These are phyloP conservation scores for Candida easanensis DNA, from an alignment of 805 yeast genomes.

Conservation along the genomic window DNA sequence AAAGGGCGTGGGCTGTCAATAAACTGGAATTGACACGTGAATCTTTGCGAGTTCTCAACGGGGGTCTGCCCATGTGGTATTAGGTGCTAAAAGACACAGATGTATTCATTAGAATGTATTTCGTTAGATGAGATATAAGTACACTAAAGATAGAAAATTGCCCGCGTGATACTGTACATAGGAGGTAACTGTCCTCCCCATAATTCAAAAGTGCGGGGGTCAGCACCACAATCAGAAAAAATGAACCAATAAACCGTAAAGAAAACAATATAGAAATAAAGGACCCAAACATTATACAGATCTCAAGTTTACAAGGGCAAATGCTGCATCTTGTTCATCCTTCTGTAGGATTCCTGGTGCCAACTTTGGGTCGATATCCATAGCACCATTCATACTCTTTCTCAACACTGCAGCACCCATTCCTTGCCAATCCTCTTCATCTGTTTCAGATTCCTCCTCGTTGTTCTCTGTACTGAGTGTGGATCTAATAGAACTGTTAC, in stretches of 20 bases:
- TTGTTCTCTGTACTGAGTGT: constrained; percentile 35
- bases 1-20: neutral
- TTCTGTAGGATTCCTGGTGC: constrained; percentile 15
- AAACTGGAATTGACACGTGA: too few relatives aligned
- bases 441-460: constrained; percentile 56
- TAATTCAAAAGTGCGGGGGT: too few relatives aligned
- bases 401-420: constrained; percentile 77
- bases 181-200: too few relatives aligned
- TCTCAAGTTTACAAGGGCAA: constrained; percentile 60
- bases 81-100: neutral
- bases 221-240: neutral
- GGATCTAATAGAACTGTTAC: constrained; percentile 37
- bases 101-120: too few relatives aligned
- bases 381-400: constrained; percentile 16
- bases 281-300: constrained; percentile 21
- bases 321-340: constrained; percentile 56
- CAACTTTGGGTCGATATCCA: constrained; percentile 12
- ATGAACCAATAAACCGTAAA: too few relatives aligned
- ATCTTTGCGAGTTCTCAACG: too few relatives aligned
- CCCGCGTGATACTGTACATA: too few relatives aligned
- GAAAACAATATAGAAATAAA: neutral
- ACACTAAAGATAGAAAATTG: too few relatives aligned
- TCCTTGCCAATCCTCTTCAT: constrained; percentile 95
- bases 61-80: neutral
- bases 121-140: too few relatives aligned